Evolutionary conservation across 345 rosid species (phyloP).

Genomic region (Geranium rotundifolium): DNA sequence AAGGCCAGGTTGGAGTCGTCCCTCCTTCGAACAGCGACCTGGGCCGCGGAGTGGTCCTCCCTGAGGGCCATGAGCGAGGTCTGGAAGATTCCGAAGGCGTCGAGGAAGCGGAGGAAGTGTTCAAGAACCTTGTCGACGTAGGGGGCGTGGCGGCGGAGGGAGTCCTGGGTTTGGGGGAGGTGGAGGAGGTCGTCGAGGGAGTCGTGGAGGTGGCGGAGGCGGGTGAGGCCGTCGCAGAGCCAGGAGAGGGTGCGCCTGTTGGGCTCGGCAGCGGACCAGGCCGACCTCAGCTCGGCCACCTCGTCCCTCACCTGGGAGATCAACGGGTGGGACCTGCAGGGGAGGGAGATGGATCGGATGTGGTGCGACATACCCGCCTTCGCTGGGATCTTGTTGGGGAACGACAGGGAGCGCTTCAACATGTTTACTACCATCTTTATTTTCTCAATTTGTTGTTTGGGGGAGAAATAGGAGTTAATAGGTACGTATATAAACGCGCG

Average conservation of each 20-base stretch:
- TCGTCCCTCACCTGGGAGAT: conserved; percentile 34
- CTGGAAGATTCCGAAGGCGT: conserved; percentile 48
- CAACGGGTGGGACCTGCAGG: conserved; percentile 47
- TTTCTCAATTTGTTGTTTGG: not conserved
- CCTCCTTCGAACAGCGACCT: conserved; percentile 37
- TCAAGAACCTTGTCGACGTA: conserved; percentile 44
- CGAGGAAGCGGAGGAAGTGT: conserved; percentile 40
- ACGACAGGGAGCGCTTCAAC: conserved; percentile 48
- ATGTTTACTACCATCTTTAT: conserved; percentile 29
- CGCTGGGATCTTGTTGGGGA: conserved; percentile 33
- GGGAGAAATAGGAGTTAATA: not conserved
- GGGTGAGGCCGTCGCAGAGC: conserved; percentile 32
- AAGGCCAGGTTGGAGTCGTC: conserved; percentile 29
- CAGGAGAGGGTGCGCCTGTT: conserved; percentile 19
- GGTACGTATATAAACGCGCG: not conserved
- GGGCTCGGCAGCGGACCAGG: conserved; percentile 16
- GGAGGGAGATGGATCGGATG: conserved; percentile 49
- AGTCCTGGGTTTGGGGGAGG: conserved; percentile 43
- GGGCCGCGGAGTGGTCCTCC: conserved; percentile 38
- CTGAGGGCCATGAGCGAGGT: conserved; percentile 24
- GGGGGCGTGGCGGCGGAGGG: conserved; percentile 26
- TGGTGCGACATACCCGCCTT: conserved; percentile 35
- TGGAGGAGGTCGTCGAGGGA: conserved; percentile 36
- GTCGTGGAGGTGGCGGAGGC: conserved; percentile 31
- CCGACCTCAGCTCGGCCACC: conserved; percentile 15